Percentiles rank a stretch among this genome's conserved stretches.
Conservation (phyloP, 805 yeast species). For the Danielozyma ontarioensis region DNA sequence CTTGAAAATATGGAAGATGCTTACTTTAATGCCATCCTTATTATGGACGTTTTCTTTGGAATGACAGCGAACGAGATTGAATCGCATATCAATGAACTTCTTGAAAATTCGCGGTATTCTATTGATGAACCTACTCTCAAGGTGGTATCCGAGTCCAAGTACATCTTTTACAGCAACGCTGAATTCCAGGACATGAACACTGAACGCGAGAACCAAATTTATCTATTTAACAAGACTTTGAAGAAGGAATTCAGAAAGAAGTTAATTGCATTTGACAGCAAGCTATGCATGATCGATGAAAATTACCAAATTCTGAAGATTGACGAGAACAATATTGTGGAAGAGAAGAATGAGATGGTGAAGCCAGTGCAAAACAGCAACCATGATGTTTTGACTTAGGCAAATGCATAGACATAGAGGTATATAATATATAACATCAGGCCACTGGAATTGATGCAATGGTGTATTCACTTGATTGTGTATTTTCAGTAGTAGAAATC, state of each 20-base stretch:
- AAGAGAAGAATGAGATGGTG: neutral
- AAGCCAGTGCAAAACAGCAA: constrained; percentile 1
- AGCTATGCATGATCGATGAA: constrained; percentile 39
- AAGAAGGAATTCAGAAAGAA: constrained; percentile 27
- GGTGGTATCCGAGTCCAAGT: constrained; percentile 39
- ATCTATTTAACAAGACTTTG: constrained; percentile 32
- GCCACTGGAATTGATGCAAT: neutral
- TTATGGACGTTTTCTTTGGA: constrained; percentile 51
- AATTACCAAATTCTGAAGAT: constrained; percentile 12
- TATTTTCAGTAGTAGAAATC: neutral
- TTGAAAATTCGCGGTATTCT: constrained; percentile 15
- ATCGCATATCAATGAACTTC: constrained; percentile 16
- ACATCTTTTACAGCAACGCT: constrained; percentile 34
- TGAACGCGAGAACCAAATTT: constrained; percentile 40
- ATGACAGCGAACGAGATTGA: constrained; percentile 43
- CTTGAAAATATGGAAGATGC: constrained; percentile 19
- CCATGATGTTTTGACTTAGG: neutral
- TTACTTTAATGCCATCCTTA: constrained; percentile 48
- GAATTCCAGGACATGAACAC: constrained; percentile 26
- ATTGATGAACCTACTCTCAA: constrained; percentile 24
- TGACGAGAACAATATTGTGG: constrained; percentile 6
- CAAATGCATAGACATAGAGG: constrained; percentile 9
- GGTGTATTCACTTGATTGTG: neutral
- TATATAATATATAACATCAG: constrained; percentile 1
- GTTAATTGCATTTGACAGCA: constrained; percentile 47